Evolutionary conservation across 2,329 filamentous ascomycete genomes (phyloP), one percentile per base, ranked within the genome.

Genomic region (Hypoxylon sp.): DNA sequence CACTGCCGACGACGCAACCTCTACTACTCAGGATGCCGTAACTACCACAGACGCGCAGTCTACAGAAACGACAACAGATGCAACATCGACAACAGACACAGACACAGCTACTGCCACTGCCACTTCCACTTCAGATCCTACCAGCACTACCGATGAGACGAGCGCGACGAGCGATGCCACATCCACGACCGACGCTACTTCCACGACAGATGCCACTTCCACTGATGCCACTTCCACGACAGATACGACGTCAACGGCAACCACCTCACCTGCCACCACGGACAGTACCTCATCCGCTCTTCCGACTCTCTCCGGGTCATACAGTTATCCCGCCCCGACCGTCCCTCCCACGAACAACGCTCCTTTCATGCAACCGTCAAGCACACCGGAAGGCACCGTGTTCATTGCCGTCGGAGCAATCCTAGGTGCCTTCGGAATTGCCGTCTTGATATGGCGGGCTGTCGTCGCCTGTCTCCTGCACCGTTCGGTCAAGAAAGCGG

Each of bases 351-450:
- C 92, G 2, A 84, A 86, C 39, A 87, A 90, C 73, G 95, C 95
- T 4, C 93, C 94, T 15, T 99, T 92, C 76, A 97, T 98, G 92
- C 90, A 94, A 74, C 89, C 90, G 72, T 96, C 93, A 0, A 89
- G 80, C 55, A 83, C 94, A 10, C 95, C 95, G 2, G 91, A 98
- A 73, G 95, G 95, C 56, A 97, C 94, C 3, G 91, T 99, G 62
- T 99, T 99, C 80, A 99, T 99, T 72, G 91, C 89, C 20, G 95
- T 98, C 1, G 95, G 95, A 47, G 91, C 93, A 24, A 90, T 93
- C 26, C 86, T 99, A 6, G 95, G 92, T 15, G 90, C 93, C 68
- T 87, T 97, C 67, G 92, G 89, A 10, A 81, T 93, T 7, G 89
- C 88, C n/a, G 87, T 98, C 46, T 84, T 99, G 11, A 84, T 91